Evolutionary conservation across 208 protist species (phyloP), one percentile per base, ranked within the genome.

Genomic region (Acanthamoeba comandoni): DNA sequence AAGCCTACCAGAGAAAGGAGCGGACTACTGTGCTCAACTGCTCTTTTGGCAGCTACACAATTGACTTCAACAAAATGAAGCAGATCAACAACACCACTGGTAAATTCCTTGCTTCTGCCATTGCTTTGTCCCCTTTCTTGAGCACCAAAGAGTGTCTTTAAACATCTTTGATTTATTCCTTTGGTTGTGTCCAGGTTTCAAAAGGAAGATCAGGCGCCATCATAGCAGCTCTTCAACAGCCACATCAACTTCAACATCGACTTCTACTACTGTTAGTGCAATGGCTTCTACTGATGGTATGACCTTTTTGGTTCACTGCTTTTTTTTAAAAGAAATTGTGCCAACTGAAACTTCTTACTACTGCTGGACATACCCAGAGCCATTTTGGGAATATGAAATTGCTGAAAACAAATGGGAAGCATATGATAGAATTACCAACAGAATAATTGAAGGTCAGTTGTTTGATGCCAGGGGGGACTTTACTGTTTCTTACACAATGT

Each of bases 401-500:
- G 77, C 60, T 48, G 77, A 86, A 24, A 57, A 57, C 19, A 39
- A 86, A n/a, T 86, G 77, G 77, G 77, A 65, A 29, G n/a, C 77
- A 26, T 86, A 86, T 26, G 77, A 86, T 39, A 24, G 51, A 24
- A 13, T 86, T 19, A 86, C 77, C 53, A 65, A 51, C 13, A 19
- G 77, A 5, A 29, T 86, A 3, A n/a, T 86, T 17, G 77, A 86
- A 26, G 77, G 77, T 43, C 2, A 9, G 17, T 29, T 39, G 31
- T 2, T 73, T 35, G 17, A 31, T 2, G 13, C 3, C 22, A n/a
- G n/a, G n/a, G n/a, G n/a, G n/a, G n/a, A n/a, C n/a, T n/a, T n/a
- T n/a, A n/a, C n/a, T n/a, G n/a, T n/a, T n/a, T n/a, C n/a, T n/a
- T n/a, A n/a, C n/a, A n/a, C n/a, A n/a, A n/a, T n/a, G n/a, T n/a